Evolutionary conservation across 208 protist genomes (phyloP), one percentile per base, ranked within the genome.

Genomic region (Trypanosoma theileri): DNA sequence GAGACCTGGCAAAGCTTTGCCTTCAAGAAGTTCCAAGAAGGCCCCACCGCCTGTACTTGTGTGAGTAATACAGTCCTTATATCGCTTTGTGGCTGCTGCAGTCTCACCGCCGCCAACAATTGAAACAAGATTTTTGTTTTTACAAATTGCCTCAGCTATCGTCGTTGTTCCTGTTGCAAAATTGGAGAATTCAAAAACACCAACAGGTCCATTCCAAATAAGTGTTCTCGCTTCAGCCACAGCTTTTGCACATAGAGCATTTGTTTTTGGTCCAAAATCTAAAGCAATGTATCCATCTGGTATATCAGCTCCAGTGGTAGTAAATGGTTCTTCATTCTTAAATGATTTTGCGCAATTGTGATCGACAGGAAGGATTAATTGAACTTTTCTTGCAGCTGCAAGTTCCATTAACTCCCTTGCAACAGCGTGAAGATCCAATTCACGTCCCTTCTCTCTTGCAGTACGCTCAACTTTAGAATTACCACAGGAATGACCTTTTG

Each of bases 11-110:
- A 99, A 76, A 16, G 93, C 86, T 60, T 89, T 84, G 24, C 99
- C 99, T 81, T 99, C 98, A 11, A 99, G 90, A 28, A 99, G 93
- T 88, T 99, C 98, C 28, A 99, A 89, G 35, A 97, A 98, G n/a
- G 99, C 99, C 69, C 99, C 99, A 75, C 99, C 99, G 71, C 99
- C 99, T 64, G 99, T 99, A 60, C 86, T 97, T n/a, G 99, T 94
- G 80, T 99, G 98, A 40, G 87, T 96, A 51, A 99, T 96, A 73
- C 75, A 88, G 21, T 87, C 76, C 44, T 82, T 76, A 70, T 92
- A 96, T 35, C 68, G 77, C 71, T 98, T 86, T 14, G 91, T 94
- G 17, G 91, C 91, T 0, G 98, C 98, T 9, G 97, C 98, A 40
- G 98, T 99, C 75, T 99, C 99, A 75, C 99, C 99, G 71, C 99